Base-by-base conservation (phyloP, 306 rosid genomes). In the Trifolium repens region DNA sequence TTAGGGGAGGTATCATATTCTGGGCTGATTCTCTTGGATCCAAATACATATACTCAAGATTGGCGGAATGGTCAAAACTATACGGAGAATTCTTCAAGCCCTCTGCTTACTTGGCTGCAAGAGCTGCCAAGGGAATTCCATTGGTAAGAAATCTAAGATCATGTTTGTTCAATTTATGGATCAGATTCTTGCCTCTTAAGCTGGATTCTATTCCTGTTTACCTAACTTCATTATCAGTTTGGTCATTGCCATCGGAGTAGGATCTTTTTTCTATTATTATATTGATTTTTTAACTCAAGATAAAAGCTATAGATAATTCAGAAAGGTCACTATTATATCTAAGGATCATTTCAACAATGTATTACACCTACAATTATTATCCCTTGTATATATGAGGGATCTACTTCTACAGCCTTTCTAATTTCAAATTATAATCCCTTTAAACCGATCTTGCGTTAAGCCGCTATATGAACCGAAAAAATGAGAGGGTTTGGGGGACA, bases 1-100 rank as follows among this genome's bases (percentile, higher is more conserved):
- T 55, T 84, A 94, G 99, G 92, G 99, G 99, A 72, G 99, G 99
- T 59, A 78, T 94, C 55, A 52, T 94, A 78, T 94, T 89, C 91
- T 94, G 99, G 99, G 99, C 96, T 16, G 99, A 94, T 79, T 76
- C 84, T 30, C 85, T 90, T 76, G 99, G 99, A 77, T 94, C 99
- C 84, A 88, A 87, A 77, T 94, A 94, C 83, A 84, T 94, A 49
- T 69, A 81, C 80, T 90, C 99, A 11, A 86, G 89, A 83, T 81
- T 94, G 91, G 85, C 81, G 73, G 89, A 85, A 71, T 94, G 97
- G 96, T 81, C 99, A 30, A 79, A 88, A 53, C 68, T 8, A 42
- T 92, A 89, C 16, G 99, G 97, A 39, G 96, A 76, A 57, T 94
- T 94, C 85, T 94, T 90, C 93, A 86, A 94, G 90, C 97, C 99